Evolutionary conservation across 805 yeast species (phyloP), one percentile per base, ranked within the genome.

Genomic region (Yarrowia keelungensis): DNA sequence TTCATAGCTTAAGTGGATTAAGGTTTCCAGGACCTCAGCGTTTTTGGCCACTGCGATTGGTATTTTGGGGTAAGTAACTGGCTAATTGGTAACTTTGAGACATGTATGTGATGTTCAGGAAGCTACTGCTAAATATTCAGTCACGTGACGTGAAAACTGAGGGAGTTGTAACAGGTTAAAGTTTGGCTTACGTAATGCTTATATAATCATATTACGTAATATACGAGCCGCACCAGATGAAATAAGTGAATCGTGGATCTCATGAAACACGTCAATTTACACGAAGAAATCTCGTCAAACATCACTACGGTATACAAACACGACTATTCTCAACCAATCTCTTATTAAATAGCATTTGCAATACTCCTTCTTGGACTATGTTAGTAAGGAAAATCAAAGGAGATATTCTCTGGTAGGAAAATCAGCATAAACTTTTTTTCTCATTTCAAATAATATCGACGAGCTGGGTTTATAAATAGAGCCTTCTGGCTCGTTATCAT

Each of bases 381-480:
- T 49, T 16, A 15, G 3, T 32, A 49, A 38, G 39, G 39, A 38
- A 9, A 38, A 38, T 38, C 39, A 38, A 11, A 10, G 39, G 3
- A 0, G 32, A 26, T 5, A n/a, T 10, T 4, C 10, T 5, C 9
- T 19, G 9, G 58, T 1, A 16, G 43, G 26, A 19, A 45, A 54
- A 61, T 68, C 71, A 68, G 70, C 38, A 61, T 68, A 62, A 53
- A 64, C 69, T 61, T 69, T 69, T 59, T 54, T 54, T 69, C 70
- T 68, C 65, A 62, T 68, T 68, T 51, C 49, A 62, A 62, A 69
- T 51, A 61, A 62, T 51, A 68, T 64, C 70, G 70, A 68, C 68
- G 70, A 68, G 70, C 70, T 69, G 69, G 71, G 70, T 68, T 69
- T 69, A 68, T 68, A 62, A 46, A 53, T 68, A 56, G 65, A 46